These are phyloP conservation scores for Fomitopsis pulvina DNA, from an alignment of 768 basidiomycete genomes.

Conservation along the genomic window DNA sequence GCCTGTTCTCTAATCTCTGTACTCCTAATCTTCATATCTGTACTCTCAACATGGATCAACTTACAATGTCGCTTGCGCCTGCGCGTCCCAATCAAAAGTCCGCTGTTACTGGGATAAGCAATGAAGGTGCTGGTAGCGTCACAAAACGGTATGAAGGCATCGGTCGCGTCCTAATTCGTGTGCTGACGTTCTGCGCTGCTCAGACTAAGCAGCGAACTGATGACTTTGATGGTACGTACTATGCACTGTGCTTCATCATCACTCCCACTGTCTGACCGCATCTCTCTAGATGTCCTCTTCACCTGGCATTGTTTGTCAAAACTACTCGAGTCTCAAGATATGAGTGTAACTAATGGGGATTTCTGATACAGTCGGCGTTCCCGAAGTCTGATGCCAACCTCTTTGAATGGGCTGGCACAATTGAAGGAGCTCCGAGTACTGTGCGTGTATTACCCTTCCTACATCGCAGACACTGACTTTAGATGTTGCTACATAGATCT, in stretches of 20 bases:
- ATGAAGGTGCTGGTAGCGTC: slow-evolving; percentile 67
- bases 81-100: slow-evolving; percentile 54
- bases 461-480: slow-evolving; percentile 5
- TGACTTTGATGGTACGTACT: slow-evolving; percentile 75
- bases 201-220: slow-evolving; percentile 77
- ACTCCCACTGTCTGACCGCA: background rate
- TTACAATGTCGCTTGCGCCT: slow-evolving; percentile 56
- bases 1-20: background rate
- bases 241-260: background rate
- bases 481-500: too few relatives aligned
- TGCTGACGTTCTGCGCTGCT: slow-evolving; percentile 1
- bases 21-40: background rate
- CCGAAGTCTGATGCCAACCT: slow-evolving; percentile 83
- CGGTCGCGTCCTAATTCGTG: slow-evolving; percentile 5
- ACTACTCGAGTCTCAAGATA: background rate
- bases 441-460: slow-evolving; percentile 33
- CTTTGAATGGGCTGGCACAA: slow-evolving; percentile 87
- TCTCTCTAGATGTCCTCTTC: slow-evolving; percentile 65
- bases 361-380: slow-evolving; percentile 65
- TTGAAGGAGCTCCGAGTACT: slow-evolving; percentile 75
- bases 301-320: slow-evolving; percentile 72
- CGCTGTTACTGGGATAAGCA: slow-evolving; percentile 41
- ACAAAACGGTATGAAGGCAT: slow-evolving; percentile 60
- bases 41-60: slow-evolving; percentile 57
- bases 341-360: background rate